These are phyloP conservation scores for Sclerotinia nivalis DNA, from an alignment of 2,329 filamentous ascomycete species.

Conservation along the genomic window DNA sequence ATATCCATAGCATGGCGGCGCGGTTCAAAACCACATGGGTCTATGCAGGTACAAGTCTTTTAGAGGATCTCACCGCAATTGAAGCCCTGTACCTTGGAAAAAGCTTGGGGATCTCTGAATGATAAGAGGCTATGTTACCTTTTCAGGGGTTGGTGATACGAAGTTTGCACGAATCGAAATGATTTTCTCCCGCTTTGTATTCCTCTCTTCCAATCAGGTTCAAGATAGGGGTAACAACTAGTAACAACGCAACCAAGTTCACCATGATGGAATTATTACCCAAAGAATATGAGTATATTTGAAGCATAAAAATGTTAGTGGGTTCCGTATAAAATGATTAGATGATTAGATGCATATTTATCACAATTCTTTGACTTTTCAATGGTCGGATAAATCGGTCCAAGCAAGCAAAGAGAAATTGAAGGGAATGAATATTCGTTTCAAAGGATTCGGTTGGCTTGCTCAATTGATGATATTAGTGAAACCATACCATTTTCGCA, in stretches of 20 bases:
- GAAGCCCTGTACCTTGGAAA: slow-evolving; percentile 3
- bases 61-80: slow-evolving; percentile 18
- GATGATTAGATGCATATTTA: neutral
- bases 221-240: neutral
- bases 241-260: neutral
- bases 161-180: neutral
- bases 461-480: neutral
- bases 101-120: slow-evolving; percentile 17
- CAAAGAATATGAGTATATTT: neutral
- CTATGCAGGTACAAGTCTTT: slow-evolving; percentile 19
- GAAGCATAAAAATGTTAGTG: neutral
- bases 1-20: neutral
- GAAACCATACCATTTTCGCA: slow-evolving; percentile 11
- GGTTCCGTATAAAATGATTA: neutral
- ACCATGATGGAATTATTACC: neutral
- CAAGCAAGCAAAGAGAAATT: slow-evolving; percentile 15
- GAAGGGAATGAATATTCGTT: slow-evolving; percentile 10
- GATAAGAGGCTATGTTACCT: neutral
- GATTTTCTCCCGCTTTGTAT: neutral
- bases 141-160: neutral
- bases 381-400: slow-evolving; percentile 5
- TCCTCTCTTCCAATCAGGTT: neutral
- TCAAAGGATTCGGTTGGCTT: slow-evolving; percentile 18
- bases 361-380: neutral
- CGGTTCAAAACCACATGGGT: slow-evolving; percentile 19